These are phyloP conservation scores for Paraphaeosphaeria minitans DNA, from an alignment of 2,329 filamentous ascomycete species.

Conservation along the genomic window DNA sequence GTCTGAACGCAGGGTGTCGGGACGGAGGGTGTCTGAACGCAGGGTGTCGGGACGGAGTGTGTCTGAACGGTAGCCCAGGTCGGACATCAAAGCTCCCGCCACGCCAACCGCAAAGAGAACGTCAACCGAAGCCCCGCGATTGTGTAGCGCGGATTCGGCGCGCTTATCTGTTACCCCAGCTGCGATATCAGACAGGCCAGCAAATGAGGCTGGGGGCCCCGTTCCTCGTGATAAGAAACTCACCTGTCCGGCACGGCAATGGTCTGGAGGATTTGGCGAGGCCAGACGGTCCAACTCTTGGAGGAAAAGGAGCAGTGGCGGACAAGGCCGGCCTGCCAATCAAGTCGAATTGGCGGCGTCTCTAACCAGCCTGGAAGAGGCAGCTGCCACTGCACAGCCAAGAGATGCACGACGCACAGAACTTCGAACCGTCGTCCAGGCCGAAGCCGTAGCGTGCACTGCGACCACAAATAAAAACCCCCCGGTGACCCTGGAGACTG, in stretches of 20 bases:
- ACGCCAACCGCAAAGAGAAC: constrained; percentile 34
- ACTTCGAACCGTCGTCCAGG: constrained; percentile 31
- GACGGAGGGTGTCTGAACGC: too few relatives aligned
- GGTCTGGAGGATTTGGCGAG: constrained; percentile 12
- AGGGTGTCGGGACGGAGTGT: too few relatives aligned
- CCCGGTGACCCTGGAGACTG: constrained; percentile 19
- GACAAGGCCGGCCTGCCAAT: constrained; percentile 43
- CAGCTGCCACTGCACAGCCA: constrained; percentile 35
- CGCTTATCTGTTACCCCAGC: constrained; percentile 38
- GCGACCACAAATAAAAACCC: constrained; percentile 40
- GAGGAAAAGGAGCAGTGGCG: constrained; percentile 21
- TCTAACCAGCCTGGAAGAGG: constrained; percentile 38
- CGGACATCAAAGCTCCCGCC: constrained; percentile 24
- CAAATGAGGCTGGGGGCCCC: constrained; percentile 16
- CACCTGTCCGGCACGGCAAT: constrained; percentile 17
- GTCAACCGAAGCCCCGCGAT: constrained; percentile 39
- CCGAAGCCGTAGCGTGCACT: constrained; percentile 35
- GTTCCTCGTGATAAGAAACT: constrained; percentile 35
- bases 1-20: too few relatives aligned
- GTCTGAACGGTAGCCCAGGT: constrained; percentile 30
- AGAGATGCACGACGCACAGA: constrained; percentile 25
- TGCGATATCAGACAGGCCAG: constrained; percentile 31
- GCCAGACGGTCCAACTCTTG: constrained; percentile 2
- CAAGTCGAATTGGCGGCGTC: constrained; percentile 16
- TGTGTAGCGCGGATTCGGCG: constrained; percentile 36